Conservation (phyloP, 2,329 filamentous ascomycete species). For the Phaeomoniella chlamydospora region DNA sequence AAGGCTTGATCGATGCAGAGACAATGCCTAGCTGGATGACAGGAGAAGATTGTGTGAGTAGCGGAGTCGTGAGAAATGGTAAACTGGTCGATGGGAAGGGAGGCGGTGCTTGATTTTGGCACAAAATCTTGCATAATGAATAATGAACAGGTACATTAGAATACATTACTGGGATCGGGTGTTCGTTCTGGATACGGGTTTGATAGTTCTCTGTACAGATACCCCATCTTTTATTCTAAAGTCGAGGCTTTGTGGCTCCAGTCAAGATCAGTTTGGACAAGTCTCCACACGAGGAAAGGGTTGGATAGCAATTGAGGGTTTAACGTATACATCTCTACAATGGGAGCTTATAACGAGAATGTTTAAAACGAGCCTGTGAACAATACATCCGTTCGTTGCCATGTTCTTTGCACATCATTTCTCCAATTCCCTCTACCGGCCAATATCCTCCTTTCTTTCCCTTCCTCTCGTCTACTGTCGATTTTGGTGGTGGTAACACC, state of each 20-base stretch:
- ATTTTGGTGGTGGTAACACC: too few species aligned
- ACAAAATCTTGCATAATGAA: background rate
- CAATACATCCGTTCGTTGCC: too few species aligned
- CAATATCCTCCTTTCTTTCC: too few species aligned
- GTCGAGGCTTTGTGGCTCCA: background rate
- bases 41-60: constrained; percentile 67
- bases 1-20: constrained; percentile 55
- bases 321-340: too few species aligned
- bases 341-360: too few species aligned
- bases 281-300: too few species aligned
- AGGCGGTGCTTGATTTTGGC: constrained; percentile 30
- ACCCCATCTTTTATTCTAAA: background rate
- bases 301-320: too few species aligned
- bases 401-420: too few species aligned
- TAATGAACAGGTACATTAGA: background rate
- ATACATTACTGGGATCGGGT: background rate
- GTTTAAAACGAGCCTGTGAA: too few species aligned
- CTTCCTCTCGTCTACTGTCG: too few species aligned
- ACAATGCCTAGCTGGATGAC: constrained; percentile 86
- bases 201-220: background rate
- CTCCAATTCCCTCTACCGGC: too few species aligned
- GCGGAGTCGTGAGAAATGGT: constrained; percentile 54
- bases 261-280: too few species aligned
- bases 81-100: constrained; percentile 46
- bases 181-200: background rate